phyloP scores from a whole-genome alignment of 495 filamentous ascomycete species.

The Talaromyces liani region DNA sequence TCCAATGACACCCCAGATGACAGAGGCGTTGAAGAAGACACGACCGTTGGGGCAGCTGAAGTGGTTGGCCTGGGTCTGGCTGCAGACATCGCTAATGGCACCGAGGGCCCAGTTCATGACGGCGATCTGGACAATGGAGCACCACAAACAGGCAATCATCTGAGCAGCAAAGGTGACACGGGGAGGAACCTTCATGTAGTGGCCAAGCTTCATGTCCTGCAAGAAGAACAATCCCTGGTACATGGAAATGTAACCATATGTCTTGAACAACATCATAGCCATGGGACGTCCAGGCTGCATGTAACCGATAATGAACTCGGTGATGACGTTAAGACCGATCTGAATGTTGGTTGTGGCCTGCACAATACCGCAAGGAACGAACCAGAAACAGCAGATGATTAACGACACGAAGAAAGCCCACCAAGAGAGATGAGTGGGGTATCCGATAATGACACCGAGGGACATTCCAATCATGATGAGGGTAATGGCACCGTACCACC shows the following conservation, averaged over 20 bases:
- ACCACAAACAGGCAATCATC: conserved; percentile 47
- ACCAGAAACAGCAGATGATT: conserved; percentile 41
- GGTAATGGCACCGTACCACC: conserved; percentile 52
- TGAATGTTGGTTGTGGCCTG: conserved; percentile 47
- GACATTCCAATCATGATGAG: conserved; percentile 43
- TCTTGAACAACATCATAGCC: conserved; percentile 62
- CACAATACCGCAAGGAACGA: conserved; percentile 47
- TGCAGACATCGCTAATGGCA: conserved; percentile 46
- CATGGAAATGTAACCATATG: conserved; percentile 52
- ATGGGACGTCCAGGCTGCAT: conserved; percentile 54
- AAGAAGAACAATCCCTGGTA: conserved; percentile 47
- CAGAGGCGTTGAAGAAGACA: conserved; percentile 51
- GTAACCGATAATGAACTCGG: conserved; percentile 59
- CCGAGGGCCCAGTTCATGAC: conserved; percentile 57
- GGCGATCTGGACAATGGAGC: conserved; percentile 50
- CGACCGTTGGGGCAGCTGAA: conserved; percentile 56
- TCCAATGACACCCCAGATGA: conserved; percentile 50
- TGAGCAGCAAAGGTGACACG: conserved; percentile 52
- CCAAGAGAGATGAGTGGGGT: conserved; percentile 42
- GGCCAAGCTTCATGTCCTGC: conserved; percentile 48
- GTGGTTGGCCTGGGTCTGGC: conserved; percentile 37
- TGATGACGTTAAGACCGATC: conserved; percentile 50
- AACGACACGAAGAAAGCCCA: conserved; percentile 48
- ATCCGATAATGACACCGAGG: conserved; percentile 45
- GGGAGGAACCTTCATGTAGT: conserved; percentile 63